Percentiles rank a stretch among this genome's conserved stretches.
These are phyloP conservation scores for Beauveria sp. DNA, from an alignment of 2,329 filamentous ascomycete species.

Conservation along the genomic window DNA sequence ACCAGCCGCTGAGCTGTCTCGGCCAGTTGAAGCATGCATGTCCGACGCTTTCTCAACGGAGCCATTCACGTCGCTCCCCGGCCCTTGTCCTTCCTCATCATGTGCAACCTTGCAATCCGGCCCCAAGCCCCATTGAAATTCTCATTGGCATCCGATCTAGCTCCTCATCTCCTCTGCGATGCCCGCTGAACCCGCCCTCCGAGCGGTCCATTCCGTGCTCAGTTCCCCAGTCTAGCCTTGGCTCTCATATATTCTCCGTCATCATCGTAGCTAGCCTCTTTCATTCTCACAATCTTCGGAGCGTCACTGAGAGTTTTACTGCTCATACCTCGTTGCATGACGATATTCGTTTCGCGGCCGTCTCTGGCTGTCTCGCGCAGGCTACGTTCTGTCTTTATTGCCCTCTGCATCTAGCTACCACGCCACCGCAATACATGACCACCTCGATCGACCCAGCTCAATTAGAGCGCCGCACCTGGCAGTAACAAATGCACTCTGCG, in stretches of 20 bases:
- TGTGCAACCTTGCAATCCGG: neutral
- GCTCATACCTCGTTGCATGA: neutral
- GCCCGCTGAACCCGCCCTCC: neutral
- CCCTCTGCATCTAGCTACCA: neutral
- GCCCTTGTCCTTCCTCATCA: neutral
- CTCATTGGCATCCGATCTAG: constrained; percentile 2
- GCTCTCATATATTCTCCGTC: constrained; percentile 5
- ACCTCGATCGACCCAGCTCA: neutral
- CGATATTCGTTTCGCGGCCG: neutral
- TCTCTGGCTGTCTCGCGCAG: neutral
- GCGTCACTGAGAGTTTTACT: neutral
- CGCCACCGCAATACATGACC: neutral
- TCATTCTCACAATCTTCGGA: neutral
- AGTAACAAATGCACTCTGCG: neutral
- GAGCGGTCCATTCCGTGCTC: too few species aligned
- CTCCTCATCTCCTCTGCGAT: neutral
- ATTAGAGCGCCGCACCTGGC: neutral
- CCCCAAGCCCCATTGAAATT: constrained; percentile 1
- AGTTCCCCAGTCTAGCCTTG: neutral
- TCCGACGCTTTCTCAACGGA: neutral
- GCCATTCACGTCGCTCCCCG: constrained; percentile 8
- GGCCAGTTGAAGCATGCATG: neutral
- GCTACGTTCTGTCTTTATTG: neutral
- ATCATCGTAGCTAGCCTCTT: neutral
- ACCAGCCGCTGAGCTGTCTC: neutral